Conservation (phyloP, 495 filamentous ascomycete species). For the Bacidia rubella region DNA sequence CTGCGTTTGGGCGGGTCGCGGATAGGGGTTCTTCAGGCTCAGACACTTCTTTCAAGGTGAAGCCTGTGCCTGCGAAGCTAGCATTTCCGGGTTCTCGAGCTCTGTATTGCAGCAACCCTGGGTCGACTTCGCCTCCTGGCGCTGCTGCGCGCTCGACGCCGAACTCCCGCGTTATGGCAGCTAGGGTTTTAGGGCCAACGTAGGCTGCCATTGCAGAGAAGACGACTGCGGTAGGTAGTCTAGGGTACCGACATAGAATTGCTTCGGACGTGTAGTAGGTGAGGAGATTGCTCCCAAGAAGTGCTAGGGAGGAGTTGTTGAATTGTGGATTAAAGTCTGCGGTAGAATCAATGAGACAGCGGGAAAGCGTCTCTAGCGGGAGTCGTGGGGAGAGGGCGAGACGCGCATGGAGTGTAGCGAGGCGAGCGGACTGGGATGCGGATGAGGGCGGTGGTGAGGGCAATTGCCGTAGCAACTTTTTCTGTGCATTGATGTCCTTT, state of each 20-base stretch:
- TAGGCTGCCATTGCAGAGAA: slow-evolving; percentile 76
- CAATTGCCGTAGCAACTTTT: slow-evolving; percentile 16
- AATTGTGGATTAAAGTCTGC: slow-evolving; percentile 62
- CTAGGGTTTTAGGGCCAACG: slow-evolving; percentile 55
- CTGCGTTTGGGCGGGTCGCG: slow-evolving; percentile 10
- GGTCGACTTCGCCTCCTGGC: slow-evolving; percentile 83
- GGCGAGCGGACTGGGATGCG: slow-evolving; percentile 70
- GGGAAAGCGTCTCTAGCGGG: slow-evolving; percentile 73
- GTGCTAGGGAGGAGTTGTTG: slow-evolving; percentile 71
- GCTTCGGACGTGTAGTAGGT: slow-evolving; percentile 78
- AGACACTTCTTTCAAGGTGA: slow-evolving; percentile 23
- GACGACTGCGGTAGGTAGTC: slow-evolving; percentile 69
- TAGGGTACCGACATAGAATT: slow-evolving; percentile 75
- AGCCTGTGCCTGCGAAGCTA: slow-evolving; percentile 24
- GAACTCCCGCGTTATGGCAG: slow-evolving; percentile 65
- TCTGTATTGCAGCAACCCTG: slow-evolving; percentile 77
- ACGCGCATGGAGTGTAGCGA: slow-evolving; percentile 85
- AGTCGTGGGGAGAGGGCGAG: slow-evolving; percentile 69
- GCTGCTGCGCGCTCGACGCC: slow-evolving; percentile 72
- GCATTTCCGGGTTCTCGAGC: slow-evolving; percentile 44
- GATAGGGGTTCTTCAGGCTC: slow-evolving; percentile 24
- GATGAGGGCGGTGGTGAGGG: slow-evolving; percentile 57
- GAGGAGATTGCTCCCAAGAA: slow-evolving; percentile 69
- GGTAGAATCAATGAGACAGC: slow-evolving; percentile 70
- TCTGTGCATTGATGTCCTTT: slow-evolving; percentile 1